These are phyloP conservation scores for Cicer yamashitae DNA, from an alignment of 306 rosid species.

Conservation along the genomic window DNA sequence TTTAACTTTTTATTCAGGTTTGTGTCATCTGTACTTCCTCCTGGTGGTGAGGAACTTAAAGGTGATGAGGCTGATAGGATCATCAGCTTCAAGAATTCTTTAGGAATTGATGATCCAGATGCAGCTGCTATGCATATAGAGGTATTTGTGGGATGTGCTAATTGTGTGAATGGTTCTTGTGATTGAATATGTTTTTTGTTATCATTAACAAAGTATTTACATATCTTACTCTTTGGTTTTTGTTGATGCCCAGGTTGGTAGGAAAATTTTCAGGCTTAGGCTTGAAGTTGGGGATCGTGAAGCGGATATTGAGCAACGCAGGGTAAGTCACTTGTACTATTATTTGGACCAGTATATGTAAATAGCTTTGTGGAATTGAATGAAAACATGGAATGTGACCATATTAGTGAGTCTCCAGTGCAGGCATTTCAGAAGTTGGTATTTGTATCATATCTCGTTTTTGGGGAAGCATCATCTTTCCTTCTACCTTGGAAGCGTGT, in stretches of 20 bases:
- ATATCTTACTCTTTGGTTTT: conserved; percentile 43
- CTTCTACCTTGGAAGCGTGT: conserved; percentile 99
- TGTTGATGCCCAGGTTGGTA: conserved; percentile 70
- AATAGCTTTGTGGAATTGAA: conserved; percentile 18
- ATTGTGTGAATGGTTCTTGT: conserved; percentile 3
- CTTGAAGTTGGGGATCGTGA: conserved; percentile 97
- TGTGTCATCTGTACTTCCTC: conserved; percentile 82
- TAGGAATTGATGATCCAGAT: conserved; percentile 96
- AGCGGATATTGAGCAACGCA: conserved; percentile 78
- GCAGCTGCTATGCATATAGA: conserved; percentile 98
- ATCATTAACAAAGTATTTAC: conserved; percentile 13
- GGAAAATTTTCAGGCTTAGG: conserved; percentile 84
- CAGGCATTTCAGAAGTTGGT: conserved; percentile 99
- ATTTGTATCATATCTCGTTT: conserved; percentile 88
- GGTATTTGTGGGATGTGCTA: conserved; percentile 51
- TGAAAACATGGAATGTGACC: conserved; percentile 72
- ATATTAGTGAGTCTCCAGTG: conserved; percentile 73
- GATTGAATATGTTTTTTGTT: conserved; percentile 31
- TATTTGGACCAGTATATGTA: conserved; percentile 7
- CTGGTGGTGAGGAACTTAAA: conserved; percentile 75
- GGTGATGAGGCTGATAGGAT: conserved; percentile 89
- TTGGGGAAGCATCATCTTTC: conserved; percentile 93
- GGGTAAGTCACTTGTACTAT: conserved; percentile 65
- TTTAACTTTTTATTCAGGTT: conserved; percentile 54
- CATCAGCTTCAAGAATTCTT: conserved; percentile 69